A percentile compares a stretch with the other conserved stretches of the same genome.
phyloP scores from a whole-genome alignment of 202 grass and related monocot species.

The Cymbopogon flexuosus region DNA sequence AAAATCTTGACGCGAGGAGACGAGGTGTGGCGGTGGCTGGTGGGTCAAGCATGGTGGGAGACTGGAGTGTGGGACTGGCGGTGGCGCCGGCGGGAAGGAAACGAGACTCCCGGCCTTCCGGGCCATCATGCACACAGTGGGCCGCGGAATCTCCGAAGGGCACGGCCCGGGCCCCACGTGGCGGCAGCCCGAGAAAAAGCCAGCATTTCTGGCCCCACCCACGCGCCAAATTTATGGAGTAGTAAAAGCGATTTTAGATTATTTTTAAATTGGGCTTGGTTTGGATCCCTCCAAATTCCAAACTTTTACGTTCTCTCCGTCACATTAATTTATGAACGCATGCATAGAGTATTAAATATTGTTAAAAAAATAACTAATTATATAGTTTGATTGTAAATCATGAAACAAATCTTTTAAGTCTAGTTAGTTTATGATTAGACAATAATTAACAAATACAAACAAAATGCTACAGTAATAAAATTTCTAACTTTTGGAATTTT shows the following conservation, averaged over 20 bases:
- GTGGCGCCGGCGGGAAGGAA: not conserved
- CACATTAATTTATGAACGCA: too few relatives aligned
- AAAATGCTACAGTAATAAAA: too few relatives aligned
- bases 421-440: too few relatives aligned
- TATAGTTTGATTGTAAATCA: too few relatives aligned
- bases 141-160: constrained; percentile 26
- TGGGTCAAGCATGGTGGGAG: not conserved
- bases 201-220: not conserved
- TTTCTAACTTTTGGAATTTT: too few relatives aligned
- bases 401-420: too few relatives aligned
- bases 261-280: too few relatives aligned
- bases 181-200: not conserved
- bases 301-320: too few relatives aligned
- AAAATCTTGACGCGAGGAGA: not conserved
- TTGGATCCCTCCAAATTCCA: too few relatives aligned
- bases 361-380: too few relatives aligned
- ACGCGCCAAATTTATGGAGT: not conserved
- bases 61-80: not conserved
- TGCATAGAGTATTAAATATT: too few relatives aligned
- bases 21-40: not conserved
- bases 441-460: too few relatives aligned
- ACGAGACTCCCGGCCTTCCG: not conserved
- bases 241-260: not conserved
- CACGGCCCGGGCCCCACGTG: not conserved
- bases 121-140: not conserved